These are phyloP conservation scores for Rhodotorula sp. DNA, from an alignment of 1,284 basidiomycete genomes.

Conservation along the genomic window DNA sequence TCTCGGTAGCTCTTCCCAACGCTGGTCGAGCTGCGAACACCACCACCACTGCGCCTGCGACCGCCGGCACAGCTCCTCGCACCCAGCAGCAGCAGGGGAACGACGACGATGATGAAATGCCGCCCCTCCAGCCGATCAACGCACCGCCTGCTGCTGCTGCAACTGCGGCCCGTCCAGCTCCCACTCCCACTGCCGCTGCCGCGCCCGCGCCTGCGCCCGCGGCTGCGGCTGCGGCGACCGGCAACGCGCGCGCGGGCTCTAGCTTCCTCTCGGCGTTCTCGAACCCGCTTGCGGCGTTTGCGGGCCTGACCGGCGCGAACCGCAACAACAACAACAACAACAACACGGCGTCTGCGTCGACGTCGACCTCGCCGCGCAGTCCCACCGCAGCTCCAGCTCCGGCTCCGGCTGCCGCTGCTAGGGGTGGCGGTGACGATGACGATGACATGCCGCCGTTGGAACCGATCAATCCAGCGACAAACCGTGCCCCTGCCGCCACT, in stretches of 20 bases:
- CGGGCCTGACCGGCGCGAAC: background rate
- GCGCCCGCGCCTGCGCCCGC: background rate
- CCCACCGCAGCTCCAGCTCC: background rate
- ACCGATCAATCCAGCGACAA: background rate
- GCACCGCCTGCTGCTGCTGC: background rate
- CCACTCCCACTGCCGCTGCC: background rate
- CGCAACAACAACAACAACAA: background rate
- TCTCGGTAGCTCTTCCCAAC: background rate
- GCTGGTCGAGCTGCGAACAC: background rate
- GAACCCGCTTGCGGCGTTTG: constrained; percentile 1
- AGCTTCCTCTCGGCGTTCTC: constrained; percentile 10
- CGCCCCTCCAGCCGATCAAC: constrained; percentile 12
- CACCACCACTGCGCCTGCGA: background rate
- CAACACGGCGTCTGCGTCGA: background rate
- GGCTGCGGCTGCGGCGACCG: background rate
- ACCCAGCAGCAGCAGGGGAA: background rate
- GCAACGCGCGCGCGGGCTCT: background rate
- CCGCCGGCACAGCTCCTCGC: background rate
- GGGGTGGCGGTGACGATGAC: background rate
- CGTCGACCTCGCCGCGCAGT: background rate
- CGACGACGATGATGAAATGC: constrained; percentile 3
- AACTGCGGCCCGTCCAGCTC: background rate
- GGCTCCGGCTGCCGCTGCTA: no score
- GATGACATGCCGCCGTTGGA: constrained; percentile 19
- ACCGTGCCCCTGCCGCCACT: background rate